Evolutionary conservation across 768 basidiomycete species (phyloP), one percentile per base, ranked within the genome.

Genomic region (Xerocomus brunneocitrinus): DNA sequence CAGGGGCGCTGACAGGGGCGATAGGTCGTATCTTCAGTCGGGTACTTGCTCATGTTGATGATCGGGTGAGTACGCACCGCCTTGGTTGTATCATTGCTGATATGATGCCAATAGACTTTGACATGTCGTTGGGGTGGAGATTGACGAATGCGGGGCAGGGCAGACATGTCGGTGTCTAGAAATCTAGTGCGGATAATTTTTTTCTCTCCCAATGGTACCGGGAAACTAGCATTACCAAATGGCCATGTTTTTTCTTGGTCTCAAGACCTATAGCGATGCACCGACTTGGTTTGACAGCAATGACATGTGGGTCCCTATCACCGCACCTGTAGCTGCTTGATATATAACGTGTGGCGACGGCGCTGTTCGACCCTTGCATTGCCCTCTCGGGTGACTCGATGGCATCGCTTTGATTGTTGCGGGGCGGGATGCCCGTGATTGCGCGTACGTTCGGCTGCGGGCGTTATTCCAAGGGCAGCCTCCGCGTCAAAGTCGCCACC

Each of bases 11-110:
- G 40, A 61, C 16, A 10, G 38, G 30, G 16, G 5, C n/a, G 30
- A 41, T n/a, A 62, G 62, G 58, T 62, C 31, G 62, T 64, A 2
- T 42, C 62, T 3, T 44, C 59, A 1, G 47, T 63, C 6, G 62
- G 62, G 22, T 64, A 53, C 38, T 3, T 55, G 28, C 54, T 63
- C 4, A 63, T 64, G 62, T 14, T 44, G 46, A 48, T 47, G 5
- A 56, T 58, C 12, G 48, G 54, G 62, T 64, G 27, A 49, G 62
- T 52, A 22, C 8, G 9, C 6, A 5, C 12, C 31, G 10, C 41
- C 22, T 13, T 19, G 19, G 32, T 38, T 2, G 16, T 19, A 4
- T 44, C 9, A 8, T 12, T 34, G 8, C 25, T 57, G 45, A 56
- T 22, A 27, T 19, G 19, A 30, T 12, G 4, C 27, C 2, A 8